Evolutionary conservation across 1,139 yeast genomes (phyloP), one percentile per base, ranked within the genome.

Genomic region (Nadsonia commutata): DNA sequence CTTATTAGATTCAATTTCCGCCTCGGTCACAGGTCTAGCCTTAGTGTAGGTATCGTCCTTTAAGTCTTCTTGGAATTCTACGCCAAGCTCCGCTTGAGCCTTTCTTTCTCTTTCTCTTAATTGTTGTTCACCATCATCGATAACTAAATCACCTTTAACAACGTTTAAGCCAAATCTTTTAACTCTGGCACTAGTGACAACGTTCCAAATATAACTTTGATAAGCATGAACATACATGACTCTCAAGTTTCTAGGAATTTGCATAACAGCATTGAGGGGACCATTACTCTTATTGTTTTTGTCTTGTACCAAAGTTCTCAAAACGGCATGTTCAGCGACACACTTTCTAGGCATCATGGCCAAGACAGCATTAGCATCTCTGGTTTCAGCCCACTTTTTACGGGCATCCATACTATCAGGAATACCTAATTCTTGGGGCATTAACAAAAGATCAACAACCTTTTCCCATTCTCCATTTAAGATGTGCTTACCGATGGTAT

Each of bases 171-270:
- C 97, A 62, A 71, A 80, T 46, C 78, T 59, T 53, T 74, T 76
- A 43, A 86, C 68, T 57, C 98, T 72, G 53, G 74, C 76, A 45
- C 94, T 80, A 0, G 88, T 93, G 19, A 80, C 94, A 46, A 70
- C 59, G 57, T 93, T 93, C 99, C 98, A 93, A 38, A 93, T 74
- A 55, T 80, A 90, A 49, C 96, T 85, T 63, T 93, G 98, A 59
- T 93, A 93, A 2, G 98, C 95, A 63, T 93, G 99, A 2, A 81
- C 95, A 58, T 93, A 93, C 94, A 93, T 90, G 49, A 86, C 76
- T 56, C 95, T 71, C 57, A 93, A 68, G 58, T 88, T 88, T 60
- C 95, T 74, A 38, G 98, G 98, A 52, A 93, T 82, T 47, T 88
- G 75, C 80, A 82, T 79, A 42, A 93, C 72, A n/a, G 94, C 90